A percentile compares a stretch with the other conserved stretches of the same genome.
phyloP scores from a whole-genome alignment of 148 eudicot species.

The Euryodendron excelsum region DNA sequence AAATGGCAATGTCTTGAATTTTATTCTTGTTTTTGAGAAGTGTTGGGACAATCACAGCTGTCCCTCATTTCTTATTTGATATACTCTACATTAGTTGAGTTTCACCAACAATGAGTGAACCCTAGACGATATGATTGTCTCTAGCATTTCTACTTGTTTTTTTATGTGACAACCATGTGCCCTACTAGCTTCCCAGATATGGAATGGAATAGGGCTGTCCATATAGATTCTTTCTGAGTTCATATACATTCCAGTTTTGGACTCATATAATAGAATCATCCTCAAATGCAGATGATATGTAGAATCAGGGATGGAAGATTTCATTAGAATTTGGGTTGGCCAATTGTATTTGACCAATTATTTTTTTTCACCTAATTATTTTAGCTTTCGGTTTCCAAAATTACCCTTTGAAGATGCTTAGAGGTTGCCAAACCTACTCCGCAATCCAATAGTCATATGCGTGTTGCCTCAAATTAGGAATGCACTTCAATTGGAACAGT shows the following conservation, averaged over 20 bases:
- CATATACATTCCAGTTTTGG: not conserved
- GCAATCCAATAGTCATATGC: not conserved
- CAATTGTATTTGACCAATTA: not conserved
- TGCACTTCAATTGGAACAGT: not conserved
- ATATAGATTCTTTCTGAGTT: not conserved
- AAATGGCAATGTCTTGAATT: too few species aligned
- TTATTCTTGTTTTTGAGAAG: too few species aligned
- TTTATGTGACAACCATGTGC: conserved; percentile 5
- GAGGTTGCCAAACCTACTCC: conserved; percentile 11
- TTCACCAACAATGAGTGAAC: too few species aligned
- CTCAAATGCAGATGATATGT: too few species aligned
- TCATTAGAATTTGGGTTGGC: not conserved
- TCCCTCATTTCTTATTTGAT: too few species aligned
- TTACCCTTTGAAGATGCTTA: not conserved
- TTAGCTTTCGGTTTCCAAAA: not conserved
- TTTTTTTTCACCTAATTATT: not conserved
- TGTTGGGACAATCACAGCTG: too few species aligned
- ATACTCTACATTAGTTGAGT: too few species aligned
- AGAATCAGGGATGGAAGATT: not conserved
- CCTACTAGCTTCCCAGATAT: not conserved
- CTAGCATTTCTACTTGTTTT: too few species aligned
- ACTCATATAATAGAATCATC: too few species aligned
- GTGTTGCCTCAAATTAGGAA: not conserved
- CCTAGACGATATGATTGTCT: too few species aligned
- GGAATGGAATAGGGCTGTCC: not conserved